phyloP scores from a whole-genome alignment of 352 stramenopile species.

The Pythium aquatile region DNA sequence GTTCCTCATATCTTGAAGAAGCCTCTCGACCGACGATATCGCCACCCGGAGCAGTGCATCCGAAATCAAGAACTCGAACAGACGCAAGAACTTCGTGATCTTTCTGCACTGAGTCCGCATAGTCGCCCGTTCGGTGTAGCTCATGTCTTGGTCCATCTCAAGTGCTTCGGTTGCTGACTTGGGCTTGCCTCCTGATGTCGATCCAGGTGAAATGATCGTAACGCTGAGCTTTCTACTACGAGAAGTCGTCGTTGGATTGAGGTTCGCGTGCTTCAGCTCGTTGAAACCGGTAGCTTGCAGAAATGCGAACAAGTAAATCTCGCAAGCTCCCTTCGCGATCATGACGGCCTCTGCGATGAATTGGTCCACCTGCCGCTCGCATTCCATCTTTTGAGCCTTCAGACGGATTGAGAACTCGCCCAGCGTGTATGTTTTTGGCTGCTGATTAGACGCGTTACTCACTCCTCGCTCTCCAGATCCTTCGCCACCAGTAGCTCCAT shows the following conservation, averaged over 20 bases:
- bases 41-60: slow-evolving; percentile 74
- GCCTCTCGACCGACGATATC: slow-evolving; percentile 49
- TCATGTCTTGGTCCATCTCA: slow-evolving; percentile 72
- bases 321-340: slow-evolving; percentile 61
- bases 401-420: slow-evolving; percentile 76
- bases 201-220: neutral
- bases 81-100: slow-evolving; percentile 88
- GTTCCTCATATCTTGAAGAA: slow-evolving; percentile 41
- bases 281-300: slow-evolving; percentile 62
- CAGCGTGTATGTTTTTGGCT: slow-evolving; percentile 66
- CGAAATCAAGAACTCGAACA: slow-evolving; percentile 90
- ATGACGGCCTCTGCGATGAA: slow-evolving; percentile 59
- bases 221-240: slow-evolving; percentile 4
- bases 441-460: neutral
- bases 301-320: slow-evolving; percentile 59
- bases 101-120: slow-evolving; percentile 91
- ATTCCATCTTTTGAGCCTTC: slow-evolving; percentile 68
- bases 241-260: neutral
- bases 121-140: slow-evolving; percentile 92
- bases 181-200: slow-evolving; percentile 6
- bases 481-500: slow-evolving; percentile 1
- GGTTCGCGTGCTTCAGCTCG: slow-evolving; percentile 16
- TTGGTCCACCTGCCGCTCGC: slow-evolving; percentile 52
- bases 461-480: neutral
- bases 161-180: slow-evolving; percentile 17